These are phyloP conservation scores for Scutellaria baicalensis DNA, from an alignment of 257 asterid genomes.

Conservation along the genomic window DNA sequence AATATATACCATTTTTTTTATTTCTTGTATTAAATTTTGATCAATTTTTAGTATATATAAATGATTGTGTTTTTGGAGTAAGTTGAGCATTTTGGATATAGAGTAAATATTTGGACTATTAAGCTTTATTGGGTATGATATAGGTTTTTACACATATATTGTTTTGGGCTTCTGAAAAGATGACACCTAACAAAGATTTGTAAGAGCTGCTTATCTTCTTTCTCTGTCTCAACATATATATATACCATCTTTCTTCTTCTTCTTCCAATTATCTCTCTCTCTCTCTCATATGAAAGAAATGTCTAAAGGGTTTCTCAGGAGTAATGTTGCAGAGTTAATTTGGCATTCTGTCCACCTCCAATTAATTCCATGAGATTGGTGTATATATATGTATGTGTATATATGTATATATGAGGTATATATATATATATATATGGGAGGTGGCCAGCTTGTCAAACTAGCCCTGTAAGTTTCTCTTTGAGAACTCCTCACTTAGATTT, in stretches of 20 bases:
- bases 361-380: too few relatives aligned
- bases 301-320: slow-evolving; percentile 34
- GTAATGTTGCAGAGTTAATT: slow-evolving; percentile 43
- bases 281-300: not conserved
- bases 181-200: too few relatives aligned
- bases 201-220: too few relatives aligned
- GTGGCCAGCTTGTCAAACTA: slow-evolving; percentile 53
- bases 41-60: too few relatives aligned
- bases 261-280: not conserved
- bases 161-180: too few relatives aligned
- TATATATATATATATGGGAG: slow-evolving; percentile 29
- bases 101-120: too few relatives aligned
- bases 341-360: slow-evolving; percentile 80
- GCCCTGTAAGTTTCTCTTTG: slow-evolving; percentile 39
- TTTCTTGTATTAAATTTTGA: not conserved
- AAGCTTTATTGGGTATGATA: too few relatives aligned
- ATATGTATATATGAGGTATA: not conserved
- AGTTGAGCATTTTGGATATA: too few relatives aligned
- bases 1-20: not conserved
- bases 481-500: slow-evolving; percentile 18
- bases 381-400: not conserved
- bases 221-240: too few relatives aligned
- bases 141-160: too few relatives aligned
- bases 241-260: too few relatives aligned
- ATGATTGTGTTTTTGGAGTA: too few relatives aligned